Percentiles rank a stretch among this genome's conserved stretches.
These are phyloP conservation scores for Calonectria montana DNA, from an alignment of 2,329 filamentous ascomycete genomes.

Conservation along the genomic window DNA sequence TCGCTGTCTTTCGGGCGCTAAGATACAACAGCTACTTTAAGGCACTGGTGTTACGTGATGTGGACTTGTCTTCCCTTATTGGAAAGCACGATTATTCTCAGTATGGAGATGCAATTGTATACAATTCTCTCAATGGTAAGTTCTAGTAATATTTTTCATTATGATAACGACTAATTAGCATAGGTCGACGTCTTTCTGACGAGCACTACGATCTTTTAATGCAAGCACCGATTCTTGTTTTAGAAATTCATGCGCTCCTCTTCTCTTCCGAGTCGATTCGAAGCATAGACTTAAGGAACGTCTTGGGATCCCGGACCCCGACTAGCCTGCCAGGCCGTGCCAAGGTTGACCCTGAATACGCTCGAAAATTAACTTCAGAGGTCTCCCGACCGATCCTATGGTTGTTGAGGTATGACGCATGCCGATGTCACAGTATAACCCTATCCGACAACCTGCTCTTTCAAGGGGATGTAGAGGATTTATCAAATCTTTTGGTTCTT, in stretches of 20 bases:
- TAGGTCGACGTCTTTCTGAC: slow-evolving; percentile 59
- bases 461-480: slow-evolving; percentile 58
- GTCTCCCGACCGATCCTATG: slow-evolving; percentile 62
- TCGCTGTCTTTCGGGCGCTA: slow-evolving; percentile 67
- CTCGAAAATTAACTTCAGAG: slow-evolving; percentile 49
- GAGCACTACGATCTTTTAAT: slow-evolving; percentile 61
- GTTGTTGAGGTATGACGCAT: slow-evolving; percentile 59
- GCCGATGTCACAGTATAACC: slow-evolving; percentile 62
- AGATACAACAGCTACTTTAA: slow-evolving; percentile 71
- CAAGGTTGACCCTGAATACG: slow-evolving; percentile 34
- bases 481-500: slow-evolving; percentile 51
- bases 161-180: slow-evolving; percentile 19
- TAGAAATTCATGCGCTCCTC: slow-evolving; percentile 67
- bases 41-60: slow-evolving; percentile 64
- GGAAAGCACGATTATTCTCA: slow-evolving; percentile 56
- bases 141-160: background rate
- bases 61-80: slow-evolving; percentile 58
- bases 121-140: slow-evolving; percentile 64
- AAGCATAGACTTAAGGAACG: slow-evolving; percentile 64
- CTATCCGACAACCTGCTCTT: slow-evolving; percentile 63
- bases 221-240: slow-evolving; percentile 63
- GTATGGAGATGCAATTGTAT: slow-evolving; percentile 60
- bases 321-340: slow-evolving; percentile 36
- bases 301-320: slow-evolving; percentile 45
- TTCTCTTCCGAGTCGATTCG: slow-evolving; percentile 67